Evolutionary conservation across 768 basidiomycete species (phyloP).

Genomic region (Cubamyces sp.): DNA sequence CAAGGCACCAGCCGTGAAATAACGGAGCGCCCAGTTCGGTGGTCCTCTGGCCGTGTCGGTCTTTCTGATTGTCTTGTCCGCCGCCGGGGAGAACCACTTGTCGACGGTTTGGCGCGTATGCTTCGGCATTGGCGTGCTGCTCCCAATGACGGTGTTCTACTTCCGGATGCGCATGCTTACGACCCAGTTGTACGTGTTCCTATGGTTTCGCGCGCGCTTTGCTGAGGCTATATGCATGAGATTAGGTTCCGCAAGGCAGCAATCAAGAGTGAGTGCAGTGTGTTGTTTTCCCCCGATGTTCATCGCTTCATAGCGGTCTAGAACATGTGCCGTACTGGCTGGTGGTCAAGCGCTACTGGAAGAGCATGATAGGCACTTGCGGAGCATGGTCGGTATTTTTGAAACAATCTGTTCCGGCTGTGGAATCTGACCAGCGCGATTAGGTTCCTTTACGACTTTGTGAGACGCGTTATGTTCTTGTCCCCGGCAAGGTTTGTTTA

Average conservation of each 20-base stretch:
- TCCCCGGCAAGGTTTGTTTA: neutral
- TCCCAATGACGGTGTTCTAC: conserved; percentile 70
- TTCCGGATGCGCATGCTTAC: conserved; percentile 77
- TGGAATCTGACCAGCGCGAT: neutral
- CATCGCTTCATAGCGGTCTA: conserved; percentile 27
- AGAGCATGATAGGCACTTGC: conserved; percentile 67
- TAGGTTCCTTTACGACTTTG: conserved; percentile 76
- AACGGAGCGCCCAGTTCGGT: conserved; percentile 50
- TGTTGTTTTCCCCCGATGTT: neutral
- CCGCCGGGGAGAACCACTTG: conserved; percentile 63
- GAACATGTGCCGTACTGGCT: conserved; percentile 64
- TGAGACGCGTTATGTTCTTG: conserved; percentile 28
- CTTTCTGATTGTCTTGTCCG: conserved; percentile 70
- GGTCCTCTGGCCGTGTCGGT: conserved; percentile 68
- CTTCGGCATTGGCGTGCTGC: conserved; percentile 63
- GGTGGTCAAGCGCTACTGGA: conserved; percentile 68
- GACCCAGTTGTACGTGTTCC: conserved; percentile 50
- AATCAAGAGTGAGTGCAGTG: conserved; percentile 55
- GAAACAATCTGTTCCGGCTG: neutral
- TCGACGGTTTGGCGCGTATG: conserved; percentile 69
- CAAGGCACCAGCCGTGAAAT: conserved; percentile 5
- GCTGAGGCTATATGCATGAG: conserved; percentile 5
- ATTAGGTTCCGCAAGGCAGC: conserved; percentile 54
- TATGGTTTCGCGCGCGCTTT: neutral
- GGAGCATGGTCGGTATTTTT: conserved; percentile 60